phyloP scores from a whole-genome alignment of 1,284 basidiomycete species.

The Cryptococcus sp. region DNA sequence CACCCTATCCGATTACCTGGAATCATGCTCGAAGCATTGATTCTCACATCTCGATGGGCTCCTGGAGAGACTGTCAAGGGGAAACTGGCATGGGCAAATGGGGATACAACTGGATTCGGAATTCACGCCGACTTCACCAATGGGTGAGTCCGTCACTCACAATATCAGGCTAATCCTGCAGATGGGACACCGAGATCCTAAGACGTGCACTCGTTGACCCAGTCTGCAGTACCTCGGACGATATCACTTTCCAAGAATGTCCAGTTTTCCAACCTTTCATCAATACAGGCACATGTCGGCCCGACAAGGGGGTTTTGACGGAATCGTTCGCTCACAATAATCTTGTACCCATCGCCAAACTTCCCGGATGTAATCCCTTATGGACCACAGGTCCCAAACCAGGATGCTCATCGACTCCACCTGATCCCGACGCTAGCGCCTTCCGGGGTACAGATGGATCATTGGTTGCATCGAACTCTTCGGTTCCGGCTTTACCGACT shows the following conservation, averaged over 20 bases:
- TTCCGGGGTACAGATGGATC: constrained; percentile 24
- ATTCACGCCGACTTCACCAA: constrained; percentile 36
- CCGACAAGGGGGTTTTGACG: constrained; percentile 17
- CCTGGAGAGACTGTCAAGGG: constrained; percentile 22
- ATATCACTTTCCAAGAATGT: constrained; percentile 18
- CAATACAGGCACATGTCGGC: constrained; percentile 18
- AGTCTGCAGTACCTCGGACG: constrained; percentile 17
- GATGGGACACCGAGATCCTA: constrained; percentile 33
- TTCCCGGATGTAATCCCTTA: constrained; percentile 31
- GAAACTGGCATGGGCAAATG: constrained; percentile 40
- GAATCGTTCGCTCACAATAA: constrained; percentile 25
- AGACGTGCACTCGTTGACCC: constrained; percentile 20
- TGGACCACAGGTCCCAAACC: constrained; percentile 28
- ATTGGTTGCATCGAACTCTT: constrained; percentile 3
- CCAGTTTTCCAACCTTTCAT: constrained; percentile 14
- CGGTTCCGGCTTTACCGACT: constrained; percentile 11
- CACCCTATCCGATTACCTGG: constrained; percentile 36
- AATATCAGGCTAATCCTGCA: constrained; percentile 3
- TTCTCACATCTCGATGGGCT: constrained; percentile 11
- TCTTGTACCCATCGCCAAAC: constrained; percentile 12
- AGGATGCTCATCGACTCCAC: constrained; percentile 13
- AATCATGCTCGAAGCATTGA: constrained; percentile 38
- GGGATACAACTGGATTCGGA: constrained; percentile 40
- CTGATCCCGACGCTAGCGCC: constrained; percentile 16
- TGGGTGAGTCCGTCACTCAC: neutral